phyloP scores from a whole-genome alignment of 441 rosid genomes.

The Erysimum cheiri region DNA sequence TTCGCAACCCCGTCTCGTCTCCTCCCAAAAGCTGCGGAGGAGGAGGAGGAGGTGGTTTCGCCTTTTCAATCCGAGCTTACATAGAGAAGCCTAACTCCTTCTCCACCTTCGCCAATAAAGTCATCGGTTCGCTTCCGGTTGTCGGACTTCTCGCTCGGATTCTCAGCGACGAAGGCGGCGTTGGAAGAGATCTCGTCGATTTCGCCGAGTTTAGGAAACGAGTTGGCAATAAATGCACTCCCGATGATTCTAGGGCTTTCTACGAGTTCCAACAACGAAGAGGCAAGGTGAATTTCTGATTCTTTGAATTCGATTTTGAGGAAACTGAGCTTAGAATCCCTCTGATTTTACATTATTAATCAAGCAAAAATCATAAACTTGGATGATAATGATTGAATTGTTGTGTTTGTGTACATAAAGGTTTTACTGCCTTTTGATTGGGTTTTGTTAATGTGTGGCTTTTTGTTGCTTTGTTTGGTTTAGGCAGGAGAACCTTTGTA shows the following conservation, averaged over 20 bases:
- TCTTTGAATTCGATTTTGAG: not conserved
- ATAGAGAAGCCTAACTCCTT: conserved; percentile 79
- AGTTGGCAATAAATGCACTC: conserved; percentile 79
- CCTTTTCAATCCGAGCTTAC: conserved; percentile 63
- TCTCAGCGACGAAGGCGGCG: conserved; percentile 89
- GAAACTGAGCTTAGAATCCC: not conserved
- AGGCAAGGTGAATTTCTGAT: conserved; percentile 59
- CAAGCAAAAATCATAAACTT: not conserved
- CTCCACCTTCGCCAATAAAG: conserved; percentile 73
- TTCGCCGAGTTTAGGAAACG: conserved; percentile 95
- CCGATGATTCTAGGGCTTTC: conserved; percentile 83
- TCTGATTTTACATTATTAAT: not conserved
- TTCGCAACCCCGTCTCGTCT: conserved; percentile 39
- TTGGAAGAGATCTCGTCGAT: conserved; percentile 81
- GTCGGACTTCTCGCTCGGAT: conserved; percentile 89
- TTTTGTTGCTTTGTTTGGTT: conserved; percentile 35
- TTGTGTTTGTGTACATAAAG: not conserved
- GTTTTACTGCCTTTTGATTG: not conserved
- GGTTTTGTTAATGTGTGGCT: conserved; percentile 5
- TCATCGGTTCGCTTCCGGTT: conserved; percentile 87
- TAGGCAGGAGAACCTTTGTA: conserved; percentile 94
- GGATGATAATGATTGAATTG: not conserved
- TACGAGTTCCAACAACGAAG: conserved; percentile 84
- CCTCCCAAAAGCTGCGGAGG: conserved; percentile 30
- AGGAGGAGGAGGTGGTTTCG: conserved; percentile 41